Conservation (phyloP, 2,329 filamentous ascomycete genomes). For the Aspergillus phoenicis region DNA sequence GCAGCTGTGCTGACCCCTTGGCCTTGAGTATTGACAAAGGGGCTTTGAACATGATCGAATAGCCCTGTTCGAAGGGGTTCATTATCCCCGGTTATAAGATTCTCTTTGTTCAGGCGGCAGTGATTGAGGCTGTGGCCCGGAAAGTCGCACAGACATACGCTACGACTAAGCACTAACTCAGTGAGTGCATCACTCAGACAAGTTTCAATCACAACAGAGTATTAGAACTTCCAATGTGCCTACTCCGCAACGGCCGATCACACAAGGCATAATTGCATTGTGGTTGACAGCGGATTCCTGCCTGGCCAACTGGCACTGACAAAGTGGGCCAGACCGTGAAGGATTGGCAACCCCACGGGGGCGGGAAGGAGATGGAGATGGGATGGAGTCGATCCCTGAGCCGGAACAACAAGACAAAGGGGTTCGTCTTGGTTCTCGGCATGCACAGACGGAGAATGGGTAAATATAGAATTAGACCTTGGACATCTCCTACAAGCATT, state of each 20-base stretch:
- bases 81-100: background rate
- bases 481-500: background rate
- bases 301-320: background rate
- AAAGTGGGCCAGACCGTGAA: slow-evolving; percentile 4
- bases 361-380: slow-evolving; percentile 7
- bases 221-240: background rate
- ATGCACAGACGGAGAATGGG: background rate
- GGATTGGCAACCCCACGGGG: slow-evolving; percentile 9
- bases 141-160: background rate
- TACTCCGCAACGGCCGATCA: background rate
- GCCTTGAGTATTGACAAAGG: background rate
- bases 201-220: background rate
- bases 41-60: background rate
- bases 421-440: background rate
- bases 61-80: background rate
- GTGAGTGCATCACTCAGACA: background rate
- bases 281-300: background rate
- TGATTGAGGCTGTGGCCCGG: background rate
- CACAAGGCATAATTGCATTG: background rate
- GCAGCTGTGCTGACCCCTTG: background rate
- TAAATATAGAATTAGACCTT: background rate
- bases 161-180: background rate
- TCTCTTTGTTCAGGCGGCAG: background rate
- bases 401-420: background rate
- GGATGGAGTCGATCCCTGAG: slow-evolving; percentile 8